A percentile compares a stretch with the other conserved stretches of the same genome.
phyloP scores from a whole-genome alignment of 1,284 basidiomycete species.

The Cystobasidium slooffiae region DNA sequence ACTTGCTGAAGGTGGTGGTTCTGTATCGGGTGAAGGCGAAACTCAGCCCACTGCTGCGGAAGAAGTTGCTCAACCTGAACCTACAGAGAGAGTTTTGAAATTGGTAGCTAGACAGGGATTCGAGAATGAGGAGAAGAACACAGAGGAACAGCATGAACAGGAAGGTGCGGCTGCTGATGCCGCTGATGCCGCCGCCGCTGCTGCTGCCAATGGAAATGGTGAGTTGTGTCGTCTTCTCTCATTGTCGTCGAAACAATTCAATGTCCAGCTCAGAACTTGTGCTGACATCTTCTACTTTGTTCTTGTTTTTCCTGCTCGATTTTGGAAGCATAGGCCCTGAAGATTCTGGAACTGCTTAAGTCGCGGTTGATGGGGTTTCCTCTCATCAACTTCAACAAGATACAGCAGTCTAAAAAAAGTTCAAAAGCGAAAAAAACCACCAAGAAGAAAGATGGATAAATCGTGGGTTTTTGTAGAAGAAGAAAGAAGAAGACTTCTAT shows the following conservation, averaged over 20 bases:
- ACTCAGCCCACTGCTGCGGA: conserved; percentile 1
- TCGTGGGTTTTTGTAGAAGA: too few relatives aligned
- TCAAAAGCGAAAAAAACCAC: too few relatives aligned
- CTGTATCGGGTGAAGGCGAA: background rate
- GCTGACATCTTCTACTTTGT: background rate
- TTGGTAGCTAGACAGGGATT: conserved; percentile 40
- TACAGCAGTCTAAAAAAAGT: too few relatives aligned
- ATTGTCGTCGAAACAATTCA: background rate
- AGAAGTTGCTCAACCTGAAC: conserved; percentile 2
- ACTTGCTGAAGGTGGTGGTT: background rate
- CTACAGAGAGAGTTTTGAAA: conserved; percentile 31
- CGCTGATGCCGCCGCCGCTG: conserved; percentile 9
- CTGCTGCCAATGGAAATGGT: conserved; percentile 20
- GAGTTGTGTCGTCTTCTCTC: background rate
- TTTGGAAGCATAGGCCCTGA: conserved; percentile 19
- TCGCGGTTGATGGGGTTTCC: background rate
- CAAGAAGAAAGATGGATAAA: too few relatives aligned
- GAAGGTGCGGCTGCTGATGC: conserved; percentile 22
- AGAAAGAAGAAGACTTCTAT: too few relatives aligned
- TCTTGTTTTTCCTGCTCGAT: background rate
- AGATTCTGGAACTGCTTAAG: conserved; percentile 23
- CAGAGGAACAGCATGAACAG: conserved; percentile 22
- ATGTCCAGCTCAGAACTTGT: too few relatives aligned
- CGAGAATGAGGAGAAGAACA: conserved; percentile 39
- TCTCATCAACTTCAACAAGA: too few relatives aligned